Base-by-base conservation (phyloP, 2,329 filamentous ascomycete species). In the Diaporthe australafricana region DNA sequence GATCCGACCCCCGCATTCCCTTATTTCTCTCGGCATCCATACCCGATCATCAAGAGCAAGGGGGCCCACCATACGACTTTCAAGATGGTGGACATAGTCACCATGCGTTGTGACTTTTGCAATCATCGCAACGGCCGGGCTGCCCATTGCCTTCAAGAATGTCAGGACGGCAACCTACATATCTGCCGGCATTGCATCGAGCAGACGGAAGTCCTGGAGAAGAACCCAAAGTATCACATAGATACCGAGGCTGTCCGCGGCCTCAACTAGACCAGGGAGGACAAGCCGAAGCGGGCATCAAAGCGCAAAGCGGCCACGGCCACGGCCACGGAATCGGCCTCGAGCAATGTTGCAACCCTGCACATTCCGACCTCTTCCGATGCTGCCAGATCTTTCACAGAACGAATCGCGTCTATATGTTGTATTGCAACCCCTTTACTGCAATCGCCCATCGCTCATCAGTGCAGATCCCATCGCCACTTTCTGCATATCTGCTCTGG, bases 41-140 rank as follows among this genome's bases (percentile, higher is more conserved):
- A n/a, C n/a, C n/a, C n/a, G n/a, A n/a, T n/a, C n/a, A n/a, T n/a
- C n/a, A n/a, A n/a, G n/a, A n/a, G 5, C 32, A 9, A 45, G 25
- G 11, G 42, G 66, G 45, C n/a, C 9, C 35, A 27, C 11, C 45
- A 38, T 32, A 40, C 20, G 12, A 16, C 7, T 9, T 69, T 69
- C 30, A 38, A 50, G 52, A 40, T 60, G 11, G 66, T 47, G 14
- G 3, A 12, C 14, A 57, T 45, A 12, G 40, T 32, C 16, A 69
- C 66, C 20, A 69, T 60, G 53, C 66, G 66, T 6, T 69, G 66
- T 30, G 66, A 69, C 42, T 50, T 27, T 14, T 69, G 66, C 22
- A 69, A 60, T 8, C 7, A 20, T 8, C 11, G 66, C 11, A 69
- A 69, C 17, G 38, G 35, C 5, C 52, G 38, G 6, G 14, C 38